Evolutionary conservation across 768 basidiomycete genomes (phyloP), one percentile per base, ranked within the genome.

Genomic region (Russula earlei): DNA sequence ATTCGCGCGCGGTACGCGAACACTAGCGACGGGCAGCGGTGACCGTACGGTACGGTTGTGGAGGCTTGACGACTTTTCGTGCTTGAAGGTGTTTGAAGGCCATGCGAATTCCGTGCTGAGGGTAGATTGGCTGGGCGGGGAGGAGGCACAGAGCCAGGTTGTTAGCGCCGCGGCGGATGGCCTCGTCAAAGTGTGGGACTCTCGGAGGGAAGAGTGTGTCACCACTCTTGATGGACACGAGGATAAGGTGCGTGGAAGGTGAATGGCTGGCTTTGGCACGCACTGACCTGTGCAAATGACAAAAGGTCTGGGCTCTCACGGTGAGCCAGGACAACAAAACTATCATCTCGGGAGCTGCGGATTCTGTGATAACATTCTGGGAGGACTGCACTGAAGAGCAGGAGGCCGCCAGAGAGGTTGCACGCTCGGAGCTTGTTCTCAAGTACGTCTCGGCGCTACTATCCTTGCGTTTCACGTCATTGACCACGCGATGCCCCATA

Each of bases 311-410:
- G 96, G 93, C 94, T 1, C 76, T 98, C 12, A 83, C 91, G 9
- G 72, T 96, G 44, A 87, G 84, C 64, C 67, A 73, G 8, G 90
- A 98, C 66, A 92, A 92, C 65, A 76, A 75, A 44, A 89, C 80
- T 0, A 84, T 98, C 63, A 83, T 97, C 20, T 94, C 94, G 20
- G 96, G 90, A 14, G 93, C 91, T 7, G 96, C 96, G 9, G 96
- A 99, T 69, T 97, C 95, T 12, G 79, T 96, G 9, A 81, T 96
- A 56, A 98, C 91, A 3, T 87, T 99, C 67, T 98, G 96, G 96
- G 77, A 90, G 70, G 95, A 98, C 68, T 90, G 86, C 59, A 96
- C 94, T 0, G 88, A 87, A 66, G 84, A 88, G 61, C 77, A 88
- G 59, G 84, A 87, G 62, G 72, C 74, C 36, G 85, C 91, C 68